Base-by-base conservation (phyloP, 257 asterid genomes). In the Penstemon newberryi region DNA sequence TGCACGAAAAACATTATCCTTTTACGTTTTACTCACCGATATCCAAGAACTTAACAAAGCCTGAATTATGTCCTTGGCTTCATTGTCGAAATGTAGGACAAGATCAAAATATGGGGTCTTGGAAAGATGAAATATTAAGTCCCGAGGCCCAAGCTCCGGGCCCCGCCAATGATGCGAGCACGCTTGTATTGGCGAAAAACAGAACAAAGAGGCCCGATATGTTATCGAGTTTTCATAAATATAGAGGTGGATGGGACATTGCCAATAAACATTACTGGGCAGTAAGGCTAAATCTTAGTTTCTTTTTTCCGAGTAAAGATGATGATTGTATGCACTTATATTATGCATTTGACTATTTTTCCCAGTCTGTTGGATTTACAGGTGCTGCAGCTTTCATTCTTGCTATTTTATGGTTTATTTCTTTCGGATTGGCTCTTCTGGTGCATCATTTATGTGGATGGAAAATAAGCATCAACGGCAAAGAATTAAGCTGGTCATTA, bases 231-330 rank as follows among this genome's bases (percentile, higher is more conserved):
- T 91, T 94, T 78, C 89, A 69, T 52, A 86, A 81, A 76, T 94
- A 94, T 79, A 84, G 84, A 82, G 97, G 96, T 74, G 99, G 99
- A 87, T 94, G 99, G 98, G 91, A 94, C 67, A 87, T 94, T 81
- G 83, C 89, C 81, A 86, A 91, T 79, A 86, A 87, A 74, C 98
- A 91, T 72, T 91, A 91, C 78, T 91, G 95, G 96, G 86, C 94
- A 76, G 98, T 91, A 81, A 85, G 95, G 25, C 33, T 25, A 25
- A 25, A 25, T 13, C 5, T 37, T 60, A 12, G 25, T 33, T 60
- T 59, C 7, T 57, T 58, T 65, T 51, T 10, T 38, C n/a, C 59
- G 69, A 61, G 62, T 55, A 37, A 46, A 44, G 5, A 18, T 61
- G 63, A 55, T 62, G 54, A 12, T 25, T 25, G 33, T 57, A 47